Evolutionary conservation across 345 rosid genomes (phyloP).

Genomic region (Orychophragmus violaceus): DNA sequence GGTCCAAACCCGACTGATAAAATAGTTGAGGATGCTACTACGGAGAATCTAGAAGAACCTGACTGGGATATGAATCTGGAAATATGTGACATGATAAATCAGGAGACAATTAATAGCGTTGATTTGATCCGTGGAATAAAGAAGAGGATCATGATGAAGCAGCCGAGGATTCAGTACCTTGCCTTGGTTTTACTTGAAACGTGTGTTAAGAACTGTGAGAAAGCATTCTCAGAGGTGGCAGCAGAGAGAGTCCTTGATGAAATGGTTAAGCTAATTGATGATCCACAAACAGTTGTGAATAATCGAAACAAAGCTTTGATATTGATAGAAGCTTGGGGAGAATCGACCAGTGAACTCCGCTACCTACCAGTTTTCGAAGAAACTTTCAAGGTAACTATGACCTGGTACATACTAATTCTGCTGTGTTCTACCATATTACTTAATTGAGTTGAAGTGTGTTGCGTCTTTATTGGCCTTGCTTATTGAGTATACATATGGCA

Average conservation of each 20-base stretch:
- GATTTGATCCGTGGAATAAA: constrained; percentile 86
- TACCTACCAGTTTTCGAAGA: constrained; percentile 93
- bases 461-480: not conserved
- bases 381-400: constrained; percentile 78
- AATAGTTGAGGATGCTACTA: constrained; percentile 89
- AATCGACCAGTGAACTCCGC: constrained; percentile 81
- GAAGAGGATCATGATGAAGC: constrained; percentile 78
- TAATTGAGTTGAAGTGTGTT: not conserved
- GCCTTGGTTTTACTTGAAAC: constrained; percentile 89
- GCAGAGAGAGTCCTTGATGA: constrained; percentile 98
- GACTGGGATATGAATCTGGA: constrained; percentile 98
- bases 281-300: constrained; percentile 86
- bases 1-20: constrained; percentile 87
- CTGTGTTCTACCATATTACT: not conserved
- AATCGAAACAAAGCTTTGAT: constrained; percentile 86
- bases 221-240: constrained; percentile 95
- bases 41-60: constrained; percentile 86
- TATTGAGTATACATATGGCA: not conserved
- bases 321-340: constrained; percentile 96
- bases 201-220: constrained; percentile 90
- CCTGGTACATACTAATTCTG: not conserved
- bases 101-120: constrained; percentile 68
- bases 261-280: constrained; percentile 93
- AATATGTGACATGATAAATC: constrained; percentile 89
- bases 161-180: constrained; percentile 78